Conservation (phyloP, 106 monocot species). For the Posidonia australis region DNA sequence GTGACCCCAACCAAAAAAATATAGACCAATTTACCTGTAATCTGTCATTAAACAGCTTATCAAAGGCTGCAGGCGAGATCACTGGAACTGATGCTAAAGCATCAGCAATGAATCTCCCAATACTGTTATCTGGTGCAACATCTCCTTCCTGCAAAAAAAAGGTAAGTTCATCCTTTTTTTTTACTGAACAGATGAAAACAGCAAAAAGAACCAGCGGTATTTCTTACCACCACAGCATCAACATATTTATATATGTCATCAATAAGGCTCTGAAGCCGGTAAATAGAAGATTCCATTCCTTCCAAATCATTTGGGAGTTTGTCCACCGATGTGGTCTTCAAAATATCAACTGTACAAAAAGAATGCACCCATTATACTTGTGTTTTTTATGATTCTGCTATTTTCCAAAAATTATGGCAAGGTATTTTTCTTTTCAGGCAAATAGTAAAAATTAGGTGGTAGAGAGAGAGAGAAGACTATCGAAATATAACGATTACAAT, state of each 20-base stretch:
- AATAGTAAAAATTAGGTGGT: no score
- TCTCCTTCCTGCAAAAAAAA: conserved; percentile 49
- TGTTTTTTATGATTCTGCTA: no score
- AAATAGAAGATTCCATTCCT: conserved; percentile 82
- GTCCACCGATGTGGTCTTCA: conserved; percentile 64
- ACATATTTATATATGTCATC: conserved; percentile 94
- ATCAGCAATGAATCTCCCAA: conserved; percentile 66
- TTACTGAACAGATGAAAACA: background rate
- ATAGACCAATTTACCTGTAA: conserved; percentile 46
- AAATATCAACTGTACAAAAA: conserved; percentile 47
- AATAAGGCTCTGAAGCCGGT: conserved; percentile 47
- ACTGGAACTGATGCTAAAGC: conserved; percentile 57
- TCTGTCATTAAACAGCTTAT: conserved; percentile 83
- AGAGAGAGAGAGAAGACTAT: no score
- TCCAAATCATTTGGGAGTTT: conserved; percentile 93
- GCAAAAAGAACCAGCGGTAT: background rate
- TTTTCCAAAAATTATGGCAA: no score
- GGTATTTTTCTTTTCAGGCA: no score
- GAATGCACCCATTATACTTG: background rate
- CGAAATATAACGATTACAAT: no score
- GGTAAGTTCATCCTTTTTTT: background rate
- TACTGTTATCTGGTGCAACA: conserved; percentile 56
- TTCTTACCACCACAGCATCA: conserved; percentile 75
- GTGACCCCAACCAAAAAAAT: background rate
- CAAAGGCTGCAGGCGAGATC: conserved; percentile 65